A percentile compares a stretch with the other conserved stretches of the same genome.
phyloP scores from a whole-genome alignment of 2,329 filamentous ascomycete genomes.

The Calonectria fujianensis region DNA sequence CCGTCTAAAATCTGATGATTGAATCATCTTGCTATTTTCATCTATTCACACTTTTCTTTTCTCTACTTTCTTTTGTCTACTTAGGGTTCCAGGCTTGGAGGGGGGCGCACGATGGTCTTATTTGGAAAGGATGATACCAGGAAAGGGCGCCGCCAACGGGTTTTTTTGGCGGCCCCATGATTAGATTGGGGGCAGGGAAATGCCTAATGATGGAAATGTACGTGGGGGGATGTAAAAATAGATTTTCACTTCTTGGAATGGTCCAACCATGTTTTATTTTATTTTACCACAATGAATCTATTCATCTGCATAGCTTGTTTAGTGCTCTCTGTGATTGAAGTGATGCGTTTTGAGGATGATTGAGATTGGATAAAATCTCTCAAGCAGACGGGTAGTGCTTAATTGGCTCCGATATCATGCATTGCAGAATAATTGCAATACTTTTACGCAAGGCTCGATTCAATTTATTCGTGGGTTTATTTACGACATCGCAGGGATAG shows the following conservation, averaged over 20 bases:
- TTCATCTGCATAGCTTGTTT: neutral
- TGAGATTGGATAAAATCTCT: neutral
- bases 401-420: neutral
- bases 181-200: slow-evolving; percentile 1
- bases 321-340: neutral
- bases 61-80: neutral
- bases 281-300: neutral
- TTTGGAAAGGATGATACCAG: neutral
- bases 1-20: neutral
- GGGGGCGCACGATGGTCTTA: neutral
- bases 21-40: neutral
- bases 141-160: neutral
- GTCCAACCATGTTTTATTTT: neutral
- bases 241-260: neutral
- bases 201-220: slow-evolving; percentile 14
- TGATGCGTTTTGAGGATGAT: neutral
- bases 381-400: neutral
- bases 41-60: neutral
- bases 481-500: neutral
- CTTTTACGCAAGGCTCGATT: neutral
- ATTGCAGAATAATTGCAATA: neutral
- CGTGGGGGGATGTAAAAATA: neutral
- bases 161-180: neutral
- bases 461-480: neutral
- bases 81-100: neutral